These are phyloP conservation scores for Colletotrichum phormii DNA, from an alignment of 2,329 filamentous ascomycete genomes.

Conservation along the genomic window DNA sequence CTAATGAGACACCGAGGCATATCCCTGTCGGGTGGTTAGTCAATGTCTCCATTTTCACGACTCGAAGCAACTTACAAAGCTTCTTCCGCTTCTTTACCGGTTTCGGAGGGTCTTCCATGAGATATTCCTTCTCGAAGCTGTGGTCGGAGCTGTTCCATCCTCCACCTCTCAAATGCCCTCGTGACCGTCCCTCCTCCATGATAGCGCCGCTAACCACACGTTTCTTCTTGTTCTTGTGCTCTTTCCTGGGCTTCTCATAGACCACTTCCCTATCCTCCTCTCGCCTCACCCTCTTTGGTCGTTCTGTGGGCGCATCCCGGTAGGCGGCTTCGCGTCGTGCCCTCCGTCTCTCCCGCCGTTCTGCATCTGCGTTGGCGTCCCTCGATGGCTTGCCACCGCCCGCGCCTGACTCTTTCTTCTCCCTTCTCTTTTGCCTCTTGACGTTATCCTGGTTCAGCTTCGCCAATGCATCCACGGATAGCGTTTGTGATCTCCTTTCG, in stretches of 20 bases:
- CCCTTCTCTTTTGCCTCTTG: conserved; percentile 52
- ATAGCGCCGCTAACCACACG: conserved; percentile 78
- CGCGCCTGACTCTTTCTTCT: conserved; percentile 49
- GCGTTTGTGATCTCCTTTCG: conserved; percentile 42
- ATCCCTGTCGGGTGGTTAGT: conserved; percentile 60
- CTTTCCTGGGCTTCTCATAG: conserved; percentile 49
- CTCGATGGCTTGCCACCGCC: conserved; percentile 45
- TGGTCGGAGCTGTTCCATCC: conserved; percentile 55
- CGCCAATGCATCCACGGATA: conserved; percentile 70
- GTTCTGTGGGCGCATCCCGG: conserved; percentile 33
- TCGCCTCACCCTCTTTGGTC: conserved; percentile 35
- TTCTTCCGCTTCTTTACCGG: conserved; percentile 68
- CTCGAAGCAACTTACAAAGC: conserved; percentile 63
- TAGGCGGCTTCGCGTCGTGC: conserved; percentile 30
- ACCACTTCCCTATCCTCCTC: conserved; percentile 42
- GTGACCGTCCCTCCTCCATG: conserved; percentile 71
- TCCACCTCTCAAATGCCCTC: conserved; percentile 56
- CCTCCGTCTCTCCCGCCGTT: conserved; percentile 43
- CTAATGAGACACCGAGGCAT: conserved; percentile 62
- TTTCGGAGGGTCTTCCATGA: conserved; percentile 54
- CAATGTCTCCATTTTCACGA: conserved; percentile 33
- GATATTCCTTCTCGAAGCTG: conserved; percentile 62
- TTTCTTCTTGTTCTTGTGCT: conserved; percentile 60
- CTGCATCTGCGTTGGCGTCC: conserved; percentile 42
- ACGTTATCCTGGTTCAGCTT: conserved; percentile 72